phyloP scores from a whole-genome alignment of 164 flowering plant species.

The Litsea cubeba region DNA sequence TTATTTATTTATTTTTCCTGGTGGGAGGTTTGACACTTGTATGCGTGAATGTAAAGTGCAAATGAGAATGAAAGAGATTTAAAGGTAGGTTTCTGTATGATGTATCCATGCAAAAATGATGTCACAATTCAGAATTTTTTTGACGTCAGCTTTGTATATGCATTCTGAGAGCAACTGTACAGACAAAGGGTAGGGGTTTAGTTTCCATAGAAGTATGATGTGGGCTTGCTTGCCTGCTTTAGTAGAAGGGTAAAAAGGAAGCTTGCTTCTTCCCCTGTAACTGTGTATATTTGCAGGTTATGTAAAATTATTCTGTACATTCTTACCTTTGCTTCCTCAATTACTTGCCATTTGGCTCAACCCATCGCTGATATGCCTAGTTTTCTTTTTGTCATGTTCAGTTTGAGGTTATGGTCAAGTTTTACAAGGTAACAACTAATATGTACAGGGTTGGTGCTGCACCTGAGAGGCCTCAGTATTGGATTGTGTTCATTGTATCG shows the following conservation, averaged over 20 bases:
- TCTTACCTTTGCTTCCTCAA: constrained; percentile 1
- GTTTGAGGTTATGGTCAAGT: not conserved
- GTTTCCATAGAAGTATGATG: constrained; percentile 22
- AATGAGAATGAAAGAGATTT: not conserved
- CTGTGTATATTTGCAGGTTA: constrained; percentile 31
- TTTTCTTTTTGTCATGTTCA: not conserved
- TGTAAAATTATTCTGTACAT: constrained; percentile 47
- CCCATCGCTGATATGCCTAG: not conserved
- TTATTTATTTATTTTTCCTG: constrained; percentile 9
- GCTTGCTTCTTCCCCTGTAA: constrained; percentile 29
- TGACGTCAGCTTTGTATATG: constrained; percentile 51
- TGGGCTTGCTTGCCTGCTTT: constrained; percentile 2
- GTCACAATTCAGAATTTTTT: constrained; percentile 29
- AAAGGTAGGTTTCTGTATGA: constrained; percentile 14
- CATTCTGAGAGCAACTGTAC: constrained; percentile 52
- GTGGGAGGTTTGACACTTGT: constrained; percentile 10
- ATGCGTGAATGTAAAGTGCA: constrained; percentile 9
- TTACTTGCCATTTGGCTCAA: not conserved
- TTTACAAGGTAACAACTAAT: not conserved
- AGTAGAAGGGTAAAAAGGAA: constrained; percentile 14
- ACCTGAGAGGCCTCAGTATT: not conserved
- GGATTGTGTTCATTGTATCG: not conserved
- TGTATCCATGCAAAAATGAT: constrained; percentile 10
- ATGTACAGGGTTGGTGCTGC: not conserved
- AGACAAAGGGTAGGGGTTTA: constrained; percentile 37